Percentiles rank a stretch among this genome's conserved stretches.
phyloP scores from a whole-genome alignment of 2,329 filamentous ascomycete species.

The Ascochyta koolunga region DNA sequence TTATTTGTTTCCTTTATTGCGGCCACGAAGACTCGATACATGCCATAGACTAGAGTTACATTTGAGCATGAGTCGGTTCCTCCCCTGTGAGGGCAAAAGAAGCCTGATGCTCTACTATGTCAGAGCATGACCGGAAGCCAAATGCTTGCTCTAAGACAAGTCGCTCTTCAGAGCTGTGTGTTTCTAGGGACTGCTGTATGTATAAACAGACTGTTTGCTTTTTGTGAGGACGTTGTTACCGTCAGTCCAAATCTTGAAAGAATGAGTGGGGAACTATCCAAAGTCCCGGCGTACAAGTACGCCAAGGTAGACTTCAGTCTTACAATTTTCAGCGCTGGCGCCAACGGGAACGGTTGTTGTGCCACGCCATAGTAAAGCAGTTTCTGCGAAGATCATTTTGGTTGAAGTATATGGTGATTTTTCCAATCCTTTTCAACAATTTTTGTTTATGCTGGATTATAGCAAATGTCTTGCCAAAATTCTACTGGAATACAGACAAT shows the following conservation, averaged over 20 bases:
- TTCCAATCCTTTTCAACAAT: conserved; percentile 66
- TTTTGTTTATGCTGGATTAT: conserved; percentile 69
- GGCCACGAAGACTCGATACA: conserved; percentile 63
- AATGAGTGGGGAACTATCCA: conserved; percentile 62
- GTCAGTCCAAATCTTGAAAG: conserved; percentile 51
- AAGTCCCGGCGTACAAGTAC: conserved; percentile 53
- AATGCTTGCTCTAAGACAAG: conserved; percentile 67
- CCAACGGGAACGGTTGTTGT: conserved; percentile 54
- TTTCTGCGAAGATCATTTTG: conserved; percentile 57
- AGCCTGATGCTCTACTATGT: conserved; percentile 59
- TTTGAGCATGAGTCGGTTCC: conserved; percentile 65
- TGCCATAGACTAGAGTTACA: conserved; percentile 37
- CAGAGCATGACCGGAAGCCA: conserved; percentile 71
- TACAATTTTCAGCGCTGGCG: conserved; percentile 47
- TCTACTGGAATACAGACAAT: conserved; percentile 70
- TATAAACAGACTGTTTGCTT: no score
- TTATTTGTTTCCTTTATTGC: conserved; percentile 58
- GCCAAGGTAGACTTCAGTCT: conserved; percentile 54
- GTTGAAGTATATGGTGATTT: conserved; percentile 61
- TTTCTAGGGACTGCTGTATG: conserved; percentile 53
- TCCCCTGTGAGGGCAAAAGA: conserved; percentile 62
- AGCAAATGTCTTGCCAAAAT: conserved; percentile 69
- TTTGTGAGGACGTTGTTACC: no score
- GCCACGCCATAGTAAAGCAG: conserved; percentile 46
- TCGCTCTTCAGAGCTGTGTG: conserved; percentile 65